Evolutionary conservation across 768 basidiomycete species (phyloP).

Genomic region (Exidia glandulosa): DNA sequence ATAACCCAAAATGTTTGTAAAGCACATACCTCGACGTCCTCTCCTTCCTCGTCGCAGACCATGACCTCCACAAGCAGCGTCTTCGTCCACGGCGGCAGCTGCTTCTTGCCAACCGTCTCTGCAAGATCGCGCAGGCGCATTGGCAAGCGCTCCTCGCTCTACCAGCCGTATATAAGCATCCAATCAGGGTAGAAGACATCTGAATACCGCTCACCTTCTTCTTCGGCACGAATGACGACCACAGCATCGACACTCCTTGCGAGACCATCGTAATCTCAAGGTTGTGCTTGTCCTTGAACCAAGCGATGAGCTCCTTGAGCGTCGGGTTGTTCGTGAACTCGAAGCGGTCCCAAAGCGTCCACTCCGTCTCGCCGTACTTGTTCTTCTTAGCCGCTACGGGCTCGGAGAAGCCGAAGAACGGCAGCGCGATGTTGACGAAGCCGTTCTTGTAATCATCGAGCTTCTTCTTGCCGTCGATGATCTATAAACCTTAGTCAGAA

Average conservation of each 20-base stretch:
- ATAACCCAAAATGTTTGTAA: slow-evolving; percentile 1
- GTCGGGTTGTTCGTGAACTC: slow-evolving; percentile 86
- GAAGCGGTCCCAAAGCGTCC: slow-evolving; percentile 98
- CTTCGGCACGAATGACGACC: slow-evolving; percentile 87
- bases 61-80: slow-evolving; percentile 90
- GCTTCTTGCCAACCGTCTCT: slow-evolving; percentile 90
- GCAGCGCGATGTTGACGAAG: slow-evolving; percentile 92
- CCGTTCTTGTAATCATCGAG: slow-evolving; percentile 97
- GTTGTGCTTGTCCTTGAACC: slow-evolving; percentile 75
- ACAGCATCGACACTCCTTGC: slow-evolving; percentile 95
- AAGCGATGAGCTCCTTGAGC: slow-evolving; percentile 69
- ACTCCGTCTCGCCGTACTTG: slow-evolving; percentile 81
- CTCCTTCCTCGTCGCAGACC: slow-evolving; percentile 83
- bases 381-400: slow-evolving; percentile 83
- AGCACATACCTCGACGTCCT: slow-evolving; percentile 78
- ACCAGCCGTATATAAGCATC: slow-evolving; percentile 3
- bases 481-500: slow-evolving; percentile 31
- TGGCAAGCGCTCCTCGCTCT: slow-evolving; percentile 79
- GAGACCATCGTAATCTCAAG: slow-evolving; percentile 92
- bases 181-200: background rate
- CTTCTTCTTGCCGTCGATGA: slow-evolving; percentile 91
- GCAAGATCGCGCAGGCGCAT: slow-evolving; percentile 90
- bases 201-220: slow-evolving; percentile 68
- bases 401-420: slow-evolving; percentile 99
- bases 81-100: slow-evolving; percentile 70